Percentiles rank a stretch among this genome's conserved stretches.
These are phyloP conservation scores for Brettanomyces bruxellensis DNA, from an alignment of 805 yeast genomes.

Conservation along the genomic window DNA sequence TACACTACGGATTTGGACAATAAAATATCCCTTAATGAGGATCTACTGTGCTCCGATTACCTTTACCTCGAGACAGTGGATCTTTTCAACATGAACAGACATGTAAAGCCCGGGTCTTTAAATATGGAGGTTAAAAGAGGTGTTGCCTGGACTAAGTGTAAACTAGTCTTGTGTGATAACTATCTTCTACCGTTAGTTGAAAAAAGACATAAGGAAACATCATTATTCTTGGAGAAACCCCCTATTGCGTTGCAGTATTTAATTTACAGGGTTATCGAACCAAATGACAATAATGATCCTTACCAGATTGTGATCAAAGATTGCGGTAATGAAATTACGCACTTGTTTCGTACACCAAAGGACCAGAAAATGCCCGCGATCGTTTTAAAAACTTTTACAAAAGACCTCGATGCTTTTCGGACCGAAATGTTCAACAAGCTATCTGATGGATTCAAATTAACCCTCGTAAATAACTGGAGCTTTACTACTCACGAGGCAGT, in stretches of 20 bases:
- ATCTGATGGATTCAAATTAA: constrained; percentile 12
- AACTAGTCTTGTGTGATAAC: constrained; percentile 32
- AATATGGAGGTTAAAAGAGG: constrained; percentile 12
- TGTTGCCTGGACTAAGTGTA: constrained; percentile 33
- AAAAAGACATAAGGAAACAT: constrained; percentile 13
- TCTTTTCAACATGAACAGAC: constrained; percentile 19
- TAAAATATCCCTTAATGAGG: constrained; percentile 22
- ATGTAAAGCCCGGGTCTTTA: constrained; percentile 15
- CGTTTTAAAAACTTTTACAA: constrained; percentile 16
- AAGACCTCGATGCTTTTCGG: constrained; percentile 12
- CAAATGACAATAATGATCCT: not conserved
- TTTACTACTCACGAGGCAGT: constrained; percentile 6
- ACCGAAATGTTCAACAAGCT: constrained; percentile 14
- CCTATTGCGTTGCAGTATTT: constrained; percentile 24
- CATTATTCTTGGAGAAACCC: constrained; percentile 13
- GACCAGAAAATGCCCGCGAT: constrained; percentile 15
- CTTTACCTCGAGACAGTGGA: constrained; percentile 24
- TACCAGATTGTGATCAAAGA: constrained; percentile 13
- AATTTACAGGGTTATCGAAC: constrained; percentile 6
- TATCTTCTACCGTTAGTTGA: constrained; percentile 17
- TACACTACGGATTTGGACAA: constrained; percentile 23
- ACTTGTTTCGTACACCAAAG: constrained; percentile 9
- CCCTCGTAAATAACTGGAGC: constrained; percentile 14
- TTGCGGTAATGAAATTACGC: constrained; percentile 13
- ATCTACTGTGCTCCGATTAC: constrained; percentile 20